Percentiles rank a stretch among this genome's conserved stretches.
Conservation (phyloP, 352 stramenopile species). For the Phytophthora melonis region DNA sequence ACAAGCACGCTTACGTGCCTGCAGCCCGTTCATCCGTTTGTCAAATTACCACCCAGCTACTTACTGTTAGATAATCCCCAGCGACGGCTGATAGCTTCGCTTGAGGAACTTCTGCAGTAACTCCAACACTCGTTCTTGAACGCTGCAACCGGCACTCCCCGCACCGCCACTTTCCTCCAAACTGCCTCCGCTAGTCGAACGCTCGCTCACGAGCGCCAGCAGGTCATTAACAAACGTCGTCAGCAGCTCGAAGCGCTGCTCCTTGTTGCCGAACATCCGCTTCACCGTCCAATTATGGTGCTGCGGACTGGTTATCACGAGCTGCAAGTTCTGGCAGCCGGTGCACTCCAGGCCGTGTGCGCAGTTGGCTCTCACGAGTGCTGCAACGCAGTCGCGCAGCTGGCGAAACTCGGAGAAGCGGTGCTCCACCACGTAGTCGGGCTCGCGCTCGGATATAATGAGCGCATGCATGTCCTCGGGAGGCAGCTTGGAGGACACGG, state of each 20-base stretch:
- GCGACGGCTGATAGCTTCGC: conserved; percentile 31
- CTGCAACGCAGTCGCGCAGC: conserved; percentile 20
- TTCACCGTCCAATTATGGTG: conserved; percentile 40
- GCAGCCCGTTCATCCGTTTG: no score
- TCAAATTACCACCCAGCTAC: no score
- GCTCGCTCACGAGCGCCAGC: conserved; percentile 24
- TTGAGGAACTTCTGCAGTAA: conserved; percentile 42
- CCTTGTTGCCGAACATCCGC: conserved; percentile 30
- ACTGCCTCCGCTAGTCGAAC: conserved; percentile 6
- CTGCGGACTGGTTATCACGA: conserved; percentile 10
- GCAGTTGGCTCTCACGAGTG: conserved; percentile 15
- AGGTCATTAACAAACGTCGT: conserved; percentile 41
- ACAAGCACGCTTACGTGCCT: no score
- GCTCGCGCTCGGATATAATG: conserved; percentile 48
- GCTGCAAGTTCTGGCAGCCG: conserved; percentile 31
- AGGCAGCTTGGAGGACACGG: conserved; percentile 26
- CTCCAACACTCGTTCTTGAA: conserved; percentile 22
- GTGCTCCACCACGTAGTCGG: conserved; percentile 44
- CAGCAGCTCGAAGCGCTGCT: conserved; percentile 40
- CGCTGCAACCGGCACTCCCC: conserved; percentile 12
- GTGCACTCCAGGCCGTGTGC: conserved; percentile 27
- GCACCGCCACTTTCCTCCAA: conserved; percentile 6
- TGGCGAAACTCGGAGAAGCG: conserved; percentile 42
- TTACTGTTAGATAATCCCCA: conserved; percentile 44
- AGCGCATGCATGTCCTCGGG: conserved; percentile 29